Evolutionary conservation across 176 grass and related monocot genomes (phyloP).

Genomic region (Poa pratensis): DNA sequence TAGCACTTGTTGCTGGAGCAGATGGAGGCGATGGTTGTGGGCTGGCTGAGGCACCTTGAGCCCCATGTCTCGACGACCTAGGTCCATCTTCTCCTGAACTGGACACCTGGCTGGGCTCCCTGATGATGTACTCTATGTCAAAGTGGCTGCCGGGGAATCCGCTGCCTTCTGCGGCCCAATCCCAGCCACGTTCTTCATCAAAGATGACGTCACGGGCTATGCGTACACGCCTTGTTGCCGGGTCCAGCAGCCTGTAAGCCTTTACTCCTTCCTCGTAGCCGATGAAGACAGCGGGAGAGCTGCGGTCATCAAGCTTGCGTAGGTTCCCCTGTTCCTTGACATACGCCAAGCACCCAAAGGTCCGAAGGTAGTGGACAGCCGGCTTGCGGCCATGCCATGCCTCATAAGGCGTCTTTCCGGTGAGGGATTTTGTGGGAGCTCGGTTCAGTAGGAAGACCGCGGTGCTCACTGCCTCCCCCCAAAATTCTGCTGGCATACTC

Average conservation of each 20-base stretch:
- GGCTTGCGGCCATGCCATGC: too few species aligned
- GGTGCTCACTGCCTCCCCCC: too few species aligned
- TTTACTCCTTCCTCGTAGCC: not conserved
- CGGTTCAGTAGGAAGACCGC: too few species aligned
- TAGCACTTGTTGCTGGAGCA: not conserved
- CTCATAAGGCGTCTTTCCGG: not conserved
- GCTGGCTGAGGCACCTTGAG: not conserved
- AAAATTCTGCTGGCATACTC: too few species aligned
- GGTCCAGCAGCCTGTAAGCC: not conserved
- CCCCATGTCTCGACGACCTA: not conserved
- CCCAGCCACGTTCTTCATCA: not conserved
- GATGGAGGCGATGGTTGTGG: not conserved
- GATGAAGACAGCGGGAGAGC: too few species aligned
- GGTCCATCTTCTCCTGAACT: not conserved
- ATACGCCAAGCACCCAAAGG: too few species aligned
- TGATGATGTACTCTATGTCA: not conserved
- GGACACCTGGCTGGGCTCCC: not conserved
- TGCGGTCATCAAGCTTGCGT: too few species aligned
- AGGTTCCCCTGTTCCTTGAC: too few species aligned
- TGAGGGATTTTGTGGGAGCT: too few species aligned
- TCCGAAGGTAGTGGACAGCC: too few species aligned
- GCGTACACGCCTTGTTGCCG: not conserved
- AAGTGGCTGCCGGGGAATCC: not conserved
- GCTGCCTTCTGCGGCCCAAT: not conserved
- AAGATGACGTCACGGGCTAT: not conserved